Conservation (phyloP, 2,329 filamentous ascomycete species). For the Epicoccum nigrum region DNA sequence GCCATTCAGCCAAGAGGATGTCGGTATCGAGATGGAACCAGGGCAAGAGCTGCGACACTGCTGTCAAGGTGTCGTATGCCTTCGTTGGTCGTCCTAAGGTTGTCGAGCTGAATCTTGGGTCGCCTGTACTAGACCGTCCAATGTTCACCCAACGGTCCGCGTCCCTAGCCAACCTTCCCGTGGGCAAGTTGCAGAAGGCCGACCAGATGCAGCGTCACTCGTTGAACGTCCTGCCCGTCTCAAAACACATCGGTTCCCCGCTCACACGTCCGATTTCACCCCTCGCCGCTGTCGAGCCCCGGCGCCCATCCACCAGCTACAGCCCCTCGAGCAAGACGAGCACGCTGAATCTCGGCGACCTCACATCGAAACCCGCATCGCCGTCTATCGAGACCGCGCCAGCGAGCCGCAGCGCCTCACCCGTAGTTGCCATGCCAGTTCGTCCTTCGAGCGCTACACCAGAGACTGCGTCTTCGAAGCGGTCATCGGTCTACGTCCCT, state of each 20-base stretch:
- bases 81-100: slow-evolving; percentile 48
- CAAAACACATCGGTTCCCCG: slow-evolving; percentile 14
- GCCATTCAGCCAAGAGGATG: slow-evolving; percentile 39
- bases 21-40: slow-evolving; percentile 42
- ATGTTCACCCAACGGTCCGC: slow-evolving; percentile 37
- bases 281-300: slow-evolving; percentile 26
- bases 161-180: slow-evolving; percentile 43
- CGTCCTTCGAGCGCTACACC: slow-evolving; percentile 33
- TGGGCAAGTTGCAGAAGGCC: slow-evolving; percentile 36
- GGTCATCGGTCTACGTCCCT: slow-evolving; percentile 38
- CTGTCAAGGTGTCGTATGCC: slow-evolving; percentile 46
- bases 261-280: slow-evolving; percentile 34
- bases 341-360: slow-evolving; percentile 28
- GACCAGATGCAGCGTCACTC: slow-evolving; percentile 37
- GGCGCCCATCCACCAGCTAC: slow-evolving; percentile 40
- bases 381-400: slow-evolving; percentile 33
- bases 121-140: slow-evolving; percentile 29
- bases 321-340: slow-evolving; percentile 32
- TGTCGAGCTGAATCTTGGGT: slow-evolving; percentile 39
- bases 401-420: slow-evolving; percentile 36
- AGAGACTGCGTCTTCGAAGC: slow-evolving; percentile 20
- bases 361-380: slow-evolving; percentile 28
- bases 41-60: slow-evolving; percentile 46
- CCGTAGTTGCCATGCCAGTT: slow-evolving; percentile 25
- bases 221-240: slow-evolving; percentile 27